Conservation (phyloP, 1,284 basidiomycete genomes). For the Bjerkandera adusta region DNA sequence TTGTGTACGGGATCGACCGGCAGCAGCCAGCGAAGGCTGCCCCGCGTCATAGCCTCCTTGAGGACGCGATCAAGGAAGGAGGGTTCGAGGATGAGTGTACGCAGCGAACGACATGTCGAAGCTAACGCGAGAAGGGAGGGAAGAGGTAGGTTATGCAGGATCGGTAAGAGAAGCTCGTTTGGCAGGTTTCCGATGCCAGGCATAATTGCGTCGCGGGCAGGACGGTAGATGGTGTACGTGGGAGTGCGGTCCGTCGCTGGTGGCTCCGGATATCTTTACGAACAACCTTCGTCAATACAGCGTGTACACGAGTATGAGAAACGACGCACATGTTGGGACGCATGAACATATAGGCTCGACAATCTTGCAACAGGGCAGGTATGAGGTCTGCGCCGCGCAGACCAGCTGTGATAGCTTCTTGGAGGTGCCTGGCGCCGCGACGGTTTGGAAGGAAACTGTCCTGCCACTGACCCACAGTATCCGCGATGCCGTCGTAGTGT, state of each 20-base stretch:
- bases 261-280: conserved; percentile 6
- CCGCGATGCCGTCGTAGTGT: conserved; percentile 11
- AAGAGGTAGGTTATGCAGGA: conserved; percentile 3
- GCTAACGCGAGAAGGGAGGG: conserved; percentile 2
- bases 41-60: conserved; percentile 1
- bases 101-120: conserved; percentile 6
- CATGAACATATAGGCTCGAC: conserved; percentile 14
- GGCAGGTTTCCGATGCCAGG: conserved; percentile 4
- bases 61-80: conserved; percentile 5
- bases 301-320: neutral
- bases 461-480: conserved; percentile 11
- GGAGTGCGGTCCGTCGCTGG: neutral
- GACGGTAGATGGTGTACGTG: neutral
- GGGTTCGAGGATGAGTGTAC: conserved; percentile 3
- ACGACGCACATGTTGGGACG: conserved; percentile 11
- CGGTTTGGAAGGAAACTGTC: conserved; percentile 4
- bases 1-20: neutral
- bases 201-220: neutral
- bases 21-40: conserved; percentile 8
- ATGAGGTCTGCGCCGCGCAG: conserved; percentile 9
- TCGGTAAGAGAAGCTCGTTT: conserved; percentile 7
- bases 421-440: conserved; percentile 5
- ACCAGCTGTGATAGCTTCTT: conserved; percentile 3
- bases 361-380: conserved; percentile 7
- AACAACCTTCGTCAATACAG: neutral